phyloP scores from a whole-genome alignment of 768 basidiomycete species.

The Naematelia aurantialba region DNA sequence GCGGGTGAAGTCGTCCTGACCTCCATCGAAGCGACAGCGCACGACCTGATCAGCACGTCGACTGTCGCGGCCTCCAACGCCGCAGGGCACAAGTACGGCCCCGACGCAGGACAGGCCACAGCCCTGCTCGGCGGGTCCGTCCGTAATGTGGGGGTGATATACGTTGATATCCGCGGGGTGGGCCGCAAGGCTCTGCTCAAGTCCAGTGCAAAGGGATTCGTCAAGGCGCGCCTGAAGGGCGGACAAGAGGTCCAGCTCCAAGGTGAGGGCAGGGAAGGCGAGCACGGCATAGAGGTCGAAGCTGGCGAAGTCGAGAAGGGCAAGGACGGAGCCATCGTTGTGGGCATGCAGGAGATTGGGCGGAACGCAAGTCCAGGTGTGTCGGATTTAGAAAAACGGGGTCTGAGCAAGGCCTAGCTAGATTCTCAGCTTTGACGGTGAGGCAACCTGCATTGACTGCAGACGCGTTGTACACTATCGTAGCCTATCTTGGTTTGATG shows the following conservation, averaged over 20 bases:
- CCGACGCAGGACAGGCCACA: slow-evolving; percentile 62
- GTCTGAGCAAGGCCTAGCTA: background rate
- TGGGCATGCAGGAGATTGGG: slow-evolving; percentile 36
- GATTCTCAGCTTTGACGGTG: too few species aligned
- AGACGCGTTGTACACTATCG: background rate
- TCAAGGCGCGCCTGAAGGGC: slow-evolving; percentile 36
- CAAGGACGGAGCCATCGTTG: slow-evolving; percentile 24
- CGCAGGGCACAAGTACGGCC: slow-evolving; percentile 57
- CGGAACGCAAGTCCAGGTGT: background rate
- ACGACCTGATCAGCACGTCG: slow-evolving; percentile 40
- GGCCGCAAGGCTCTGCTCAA: slow-evolving; percentile 67
- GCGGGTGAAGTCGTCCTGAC: slow-evolving; percentile 50
- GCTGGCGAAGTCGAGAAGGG: slow-evolving; percentile 18
- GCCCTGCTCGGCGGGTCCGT: slow-evolving; percentile 63
- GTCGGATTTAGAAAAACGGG: slow-evolving; percentile 3
- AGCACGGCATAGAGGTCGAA: slow-evolving; percentile 16
- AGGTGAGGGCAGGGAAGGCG: slow-evolving; percentile 24
- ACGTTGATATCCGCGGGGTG: slow-evolving; percentile 70
- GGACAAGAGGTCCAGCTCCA: slow-evolving; percentile 40
- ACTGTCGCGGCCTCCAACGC: slow-evolving; percentile 44
- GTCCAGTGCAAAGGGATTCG: slow-evolving; percentile 51
- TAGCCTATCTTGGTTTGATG: background rate
- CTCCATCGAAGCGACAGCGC: slow-evolving; percentile 44
- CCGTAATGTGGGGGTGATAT: slow-evolving; percentile 69
- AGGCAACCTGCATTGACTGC: too few species aligned